Evolutionary conservation across 2,329 filamentous ascomycete species (phyloP).

Genomic region (Corynespora cassiicola): DNA sequence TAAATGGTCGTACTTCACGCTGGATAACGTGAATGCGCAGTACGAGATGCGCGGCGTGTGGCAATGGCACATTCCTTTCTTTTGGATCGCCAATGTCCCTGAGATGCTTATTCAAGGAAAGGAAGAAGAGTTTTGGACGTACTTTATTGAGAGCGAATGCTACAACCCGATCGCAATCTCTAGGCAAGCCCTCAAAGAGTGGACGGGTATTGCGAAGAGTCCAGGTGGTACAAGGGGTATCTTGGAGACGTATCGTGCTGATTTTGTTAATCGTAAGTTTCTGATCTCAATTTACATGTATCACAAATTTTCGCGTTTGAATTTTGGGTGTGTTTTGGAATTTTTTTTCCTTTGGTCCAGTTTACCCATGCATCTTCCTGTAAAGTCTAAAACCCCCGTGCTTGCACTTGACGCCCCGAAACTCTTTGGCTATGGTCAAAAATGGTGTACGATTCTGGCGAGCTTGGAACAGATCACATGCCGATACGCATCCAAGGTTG

Average conservation of each 20-base stretch:
- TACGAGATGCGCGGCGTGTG: slow-evolving; percentile 41
- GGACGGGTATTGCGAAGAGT: slow-evolving; percentile 39
- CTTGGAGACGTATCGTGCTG: slow-evolving; percentile 42
- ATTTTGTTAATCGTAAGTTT: slow-evolving; percentile 33
- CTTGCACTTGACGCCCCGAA: too few relatives aligned
- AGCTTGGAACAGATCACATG: too few relatives aligned
- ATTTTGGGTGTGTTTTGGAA: too few relatives aligned
- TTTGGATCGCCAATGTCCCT: slow-evolving; percentile 40
- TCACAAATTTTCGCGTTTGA: too few relatives aligned
- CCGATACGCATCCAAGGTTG: too few relatives aligned
- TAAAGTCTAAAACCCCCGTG: too few relatives aligned
- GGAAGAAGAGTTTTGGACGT: slow-evolving; percentile 44
- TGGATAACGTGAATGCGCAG: slow-evolving; percentile 37
- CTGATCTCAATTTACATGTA: too few relatives aligned
- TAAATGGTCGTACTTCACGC: slow-evolving; percentile 38
- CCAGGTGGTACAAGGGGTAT: slow-evolving; percentile 40
- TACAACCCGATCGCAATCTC: slow-evolving; percentile 42
- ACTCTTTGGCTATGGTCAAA: too few relatives aligned
- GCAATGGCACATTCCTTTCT: slow-evolving; percentile 41
- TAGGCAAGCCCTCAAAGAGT: slow-evolving; percentile 30
- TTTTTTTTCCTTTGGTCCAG: too few relatives aligned
- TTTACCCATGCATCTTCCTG: too few relatives aligned
- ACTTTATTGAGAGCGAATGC: slow-evolving; percentile 45
- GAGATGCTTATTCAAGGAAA: slow-evolving; percentile 44
- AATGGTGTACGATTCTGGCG: too few relatives aligned